Evolutionary conservation across 768 basidiomycete genomes (phyloP).

Genomic region (Kwoniella dejecticola): DNA sequence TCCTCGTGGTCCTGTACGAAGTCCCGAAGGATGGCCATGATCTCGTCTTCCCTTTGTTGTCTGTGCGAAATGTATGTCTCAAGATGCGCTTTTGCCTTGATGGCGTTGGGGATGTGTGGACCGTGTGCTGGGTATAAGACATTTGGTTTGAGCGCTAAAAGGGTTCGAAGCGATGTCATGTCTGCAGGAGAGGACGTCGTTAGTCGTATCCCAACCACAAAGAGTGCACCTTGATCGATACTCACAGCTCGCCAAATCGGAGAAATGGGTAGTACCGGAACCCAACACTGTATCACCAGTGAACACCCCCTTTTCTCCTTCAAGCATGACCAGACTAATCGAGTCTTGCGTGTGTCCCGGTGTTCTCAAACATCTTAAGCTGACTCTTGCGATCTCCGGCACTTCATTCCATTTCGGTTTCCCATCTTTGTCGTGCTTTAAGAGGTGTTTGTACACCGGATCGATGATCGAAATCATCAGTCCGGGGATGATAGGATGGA

Average conservation of each 20-base stretch:
- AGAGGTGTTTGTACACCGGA: conserved; percentile 40
- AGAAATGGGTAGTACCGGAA: conserved; percentile 85
- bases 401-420: conserved; percentile 49
- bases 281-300: conserved; percentile 91
- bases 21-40: conserved; percentile 58
- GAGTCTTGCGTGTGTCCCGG: conserved; percentile 92
- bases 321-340: conserved; percentile 69
- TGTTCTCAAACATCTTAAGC: conserved; percentile 72
- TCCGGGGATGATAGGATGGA: conserved; percentile 48
- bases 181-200: too few species aligned
- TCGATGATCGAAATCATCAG: conserved; percentile 50
- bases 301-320: conserved; percentile 71
- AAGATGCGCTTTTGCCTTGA: conserved; percentile 66
- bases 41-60: conserved; percentile 75
- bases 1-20: conserved; percentile 1
- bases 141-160: conserved; percentile 41
- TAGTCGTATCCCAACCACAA: too few species aligned
- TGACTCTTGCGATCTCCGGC: conserved; percentile 42
- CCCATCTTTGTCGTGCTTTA: conserved; percentile 44
- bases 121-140: conserved; percentile 88
- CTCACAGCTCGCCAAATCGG: conserved; percentile 68
- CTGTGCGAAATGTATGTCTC: conserved; percentile 76
- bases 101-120: conserved; percentile 62
- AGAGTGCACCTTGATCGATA: conserved; percentile 1
- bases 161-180: conserved; percentile 48